Base-by-base conservation (phyloP, 768 basidiomycete genomes). In the Lentinula detonsa region DNA sequence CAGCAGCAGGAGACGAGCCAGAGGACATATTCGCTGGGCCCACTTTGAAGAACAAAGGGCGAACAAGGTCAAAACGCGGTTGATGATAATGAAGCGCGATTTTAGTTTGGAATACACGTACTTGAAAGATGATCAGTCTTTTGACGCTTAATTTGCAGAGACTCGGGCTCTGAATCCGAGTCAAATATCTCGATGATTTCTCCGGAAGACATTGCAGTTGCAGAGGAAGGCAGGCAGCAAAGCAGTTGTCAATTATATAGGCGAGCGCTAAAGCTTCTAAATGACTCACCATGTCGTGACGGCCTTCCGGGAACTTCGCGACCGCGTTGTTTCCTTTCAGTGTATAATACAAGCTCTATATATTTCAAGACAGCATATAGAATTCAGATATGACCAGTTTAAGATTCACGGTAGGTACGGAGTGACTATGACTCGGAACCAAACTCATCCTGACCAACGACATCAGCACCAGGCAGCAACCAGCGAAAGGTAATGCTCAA, bases 401-500 rank as follows among this genome's bases (percentile, higher is more conserved):
- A 4, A 28, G 3, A 28, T 28, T 28, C 28, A 28, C 3, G 28
- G 37, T 1, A 39, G 37, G 37, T 39, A 39, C 37, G 13, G 37
- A 39, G 37, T 8, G 37, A 39, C 13, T 39, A 39, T 39, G 28
- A 28, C 39, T 18, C 43, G 16, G 16, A 45, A 7, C 16, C 43
- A 45, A 15, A 45, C 13, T 21, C 35, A 54, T 54, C 37, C 5
- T 33, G n/a, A 15, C 87, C 88, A n/a, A 93, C 86, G 35, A 93
- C 71, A 61, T 95, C 91, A 55, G 91, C 95, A 0, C 93, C 93
- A 16, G 86, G 85, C 15, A 92, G 80, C 64, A 96, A 73, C 90
- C 93, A 93, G 57, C 94, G 80, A 70, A 92, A 88, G 6, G 94
- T 98, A 55, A 95, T 78, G 68, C 93, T 95, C 64, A 96, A 74